phyloP scores from a whole-genome alignment of 495 filamentous ascomycete genomes.

The Penicillium ochrochloron region DNA sequence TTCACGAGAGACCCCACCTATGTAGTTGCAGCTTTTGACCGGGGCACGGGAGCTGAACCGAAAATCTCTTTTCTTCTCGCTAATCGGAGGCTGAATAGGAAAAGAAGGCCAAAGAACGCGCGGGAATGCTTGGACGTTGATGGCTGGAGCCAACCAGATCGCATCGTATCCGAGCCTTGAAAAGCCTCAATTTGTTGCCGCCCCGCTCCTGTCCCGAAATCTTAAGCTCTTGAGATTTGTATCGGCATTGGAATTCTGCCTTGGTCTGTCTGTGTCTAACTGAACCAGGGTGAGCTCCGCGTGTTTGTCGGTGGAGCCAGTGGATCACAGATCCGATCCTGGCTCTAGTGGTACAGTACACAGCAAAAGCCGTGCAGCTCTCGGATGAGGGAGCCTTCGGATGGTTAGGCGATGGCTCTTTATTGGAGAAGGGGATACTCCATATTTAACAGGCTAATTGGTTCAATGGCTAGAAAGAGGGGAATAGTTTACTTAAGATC shows the following conservation, averaged over 20 bases:
- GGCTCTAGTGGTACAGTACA: background rate
- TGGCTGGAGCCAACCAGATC: background rate
- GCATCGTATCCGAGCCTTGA: background rate
- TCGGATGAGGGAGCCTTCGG: background rate
- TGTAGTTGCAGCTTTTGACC: background rate
- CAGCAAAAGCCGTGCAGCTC: background rate
- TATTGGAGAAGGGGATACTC: background rate
- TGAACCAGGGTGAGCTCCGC: background rate
- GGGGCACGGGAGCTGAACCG: background rate
- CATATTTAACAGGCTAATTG: background rate
- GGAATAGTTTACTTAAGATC: background rate
- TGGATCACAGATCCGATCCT: slow-evolving; percentile 1
- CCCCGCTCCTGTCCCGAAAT: background rate
- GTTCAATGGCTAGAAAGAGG: no score
- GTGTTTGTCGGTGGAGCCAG: slow-evolving; percentile 6
- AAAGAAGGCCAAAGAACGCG: background rate
- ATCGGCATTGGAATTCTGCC: background rate
- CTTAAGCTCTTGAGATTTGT: no score
- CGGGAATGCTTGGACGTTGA: background rate
- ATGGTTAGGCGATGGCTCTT: background rate
- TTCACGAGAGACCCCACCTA: background rate
- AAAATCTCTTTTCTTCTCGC: background rate
- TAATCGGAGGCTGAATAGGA: slow-evolving; percentile 8
- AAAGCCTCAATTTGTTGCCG: background rate
- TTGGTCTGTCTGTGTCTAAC: background rate